phyloP scores from a whole-genome alignment of 768 basidiomycete genomes.

The Trametes maxima region DNA sequence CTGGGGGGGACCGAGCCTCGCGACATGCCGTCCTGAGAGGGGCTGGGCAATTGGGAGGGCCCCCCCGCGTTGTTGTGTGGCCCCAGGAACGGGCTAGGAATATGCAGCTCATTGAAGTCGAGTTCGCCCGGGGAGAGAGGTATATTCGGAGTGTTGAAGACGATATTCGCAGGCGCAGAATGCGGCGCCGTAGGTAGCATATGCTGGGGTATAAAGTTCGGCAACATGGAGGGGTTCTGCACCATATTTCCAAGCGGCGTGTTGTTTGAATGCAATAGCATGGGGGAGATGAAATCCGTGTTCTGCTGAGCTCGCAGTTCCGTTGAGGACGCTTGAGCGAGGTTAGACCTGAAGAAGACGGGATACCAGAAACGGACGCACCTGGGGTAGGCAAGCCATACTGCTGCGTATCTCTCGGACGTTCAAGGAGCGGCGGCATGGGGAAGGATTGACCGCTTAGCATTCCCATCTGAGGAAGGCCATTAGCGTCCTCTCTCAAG shows the following conservation, averaged over 20 bases:
- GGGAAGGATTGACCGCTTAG: slow-evolving; percentile 40
- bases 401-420: slow-evolving; percentile 32
- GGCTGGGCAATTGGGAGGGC: slow-evolving; percentile 8
- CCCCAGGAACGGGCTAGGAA: slow-evolving; percentile 82
- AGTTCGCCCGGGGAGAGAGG: slow-evolving; percentile 51
- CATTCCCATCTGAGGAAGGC: slow-evolving; percentile 31
- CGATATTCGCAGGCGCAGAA: slow-evolving; percentile 77
- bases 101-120: slow-evolving; percentile 68
- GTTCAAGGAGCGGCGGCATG: slow-evolving; percentile 34
- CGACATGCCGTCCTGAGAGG: slow-evolving; percentile 10
- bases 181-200: slow-evolving; percentile 34
- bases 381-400: slow-evolving; percentile 70
- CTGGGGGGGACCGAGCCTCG: slow-evolving; percentile 31
- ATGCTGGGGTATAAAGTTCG: slow-evolving; percentile 30
- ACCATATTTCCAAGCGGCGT: slow-evolving; percentile 28
- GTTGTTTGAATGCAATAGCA: slow-evolving; percentile 49
- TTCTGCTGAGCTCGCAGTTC: slow-evolving; percentile 65
- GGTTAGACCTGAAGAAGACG: slow-evolving; percentile 10
- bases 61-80: slow-evolving; percentile 46
- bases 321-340: slow-evolving; percentile 54
- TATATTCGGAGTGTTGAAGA: slow-evolving; percentile 49
- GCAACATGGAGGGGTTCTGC: slow-evolving; percentile 25
- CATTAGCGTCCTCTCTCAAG: not conserved
- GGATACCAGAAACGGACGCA: slow-evolving; percentile 37
- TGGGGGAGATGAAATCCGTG: slow-evolving; percentile 62